Conservation (phyloP, 129 eudicot species). For the Lonicera japonica region DNA sequence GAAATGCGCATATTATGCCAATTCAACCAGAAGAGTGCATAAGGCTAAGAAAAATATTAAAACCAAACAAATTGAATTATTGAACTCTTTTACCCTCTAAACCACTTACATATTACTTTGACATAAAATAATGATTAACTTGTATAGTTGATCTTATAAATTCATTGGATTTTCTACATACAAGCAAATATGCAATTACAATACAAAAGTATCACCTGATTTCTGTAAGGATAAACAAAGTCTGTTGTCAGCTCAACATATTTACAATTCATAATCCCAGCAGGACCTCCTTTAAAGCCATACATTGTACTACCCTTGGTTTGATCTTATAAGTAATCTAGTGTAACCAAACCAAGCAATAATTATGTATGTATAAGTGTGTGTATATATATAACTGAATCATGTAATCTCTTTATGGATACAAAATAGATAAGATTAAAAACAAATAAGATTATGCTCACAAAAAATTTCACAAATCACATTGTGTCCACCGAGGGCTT, state of each 20-base stretch:
- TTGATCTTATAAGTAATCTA: slow-evolving; percentile 77
- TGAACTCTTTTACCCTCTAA: background rate
- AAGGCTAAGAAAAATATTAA: background rate
- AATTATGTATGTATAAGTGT: background rate
- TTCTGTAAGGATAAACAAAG: slow-evolving; percentile 80
- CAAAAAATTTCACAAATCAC: slow-evolving; percentile 92
- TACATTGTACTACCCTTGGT: slow-evolving; percentile 69
- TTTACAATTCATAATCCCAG: slow-evolving; percentile 81
- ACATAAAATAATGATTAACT: background rate
- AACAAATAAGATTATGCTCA: slow-evolving; percentile 15
- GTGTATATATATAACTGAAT: background rate
- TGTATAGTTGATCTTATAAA: too few relatives aligned
- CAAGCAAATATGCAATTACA: background rate
- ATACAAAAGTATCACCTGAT: slow-evolving; percentile 48
- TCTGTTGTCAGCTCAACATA: slow-evolving; percentile 68
- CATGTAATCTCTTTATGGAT: background rate
- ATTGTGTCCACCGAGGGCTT: slow-evolving; percentile 99
- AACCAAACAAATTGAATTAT: background rate
- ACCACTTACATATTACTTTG: background rate
- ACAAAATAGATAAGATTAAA: background rate
- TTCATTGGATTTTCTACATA: background rate
- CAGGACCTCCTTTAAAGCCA: slow-evolving; percentile 95
- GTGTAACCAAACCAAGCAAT: slow-evolving; percentile 11
- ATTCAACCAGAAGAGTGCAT: background rate
- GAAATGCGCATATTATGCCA: background rate